Percentiles rank a stretch among this genome's conserved stretches.
Conservation (phyloP, 2,329 filamentous ascomycete species). For the Graphium sp. region DNA sequence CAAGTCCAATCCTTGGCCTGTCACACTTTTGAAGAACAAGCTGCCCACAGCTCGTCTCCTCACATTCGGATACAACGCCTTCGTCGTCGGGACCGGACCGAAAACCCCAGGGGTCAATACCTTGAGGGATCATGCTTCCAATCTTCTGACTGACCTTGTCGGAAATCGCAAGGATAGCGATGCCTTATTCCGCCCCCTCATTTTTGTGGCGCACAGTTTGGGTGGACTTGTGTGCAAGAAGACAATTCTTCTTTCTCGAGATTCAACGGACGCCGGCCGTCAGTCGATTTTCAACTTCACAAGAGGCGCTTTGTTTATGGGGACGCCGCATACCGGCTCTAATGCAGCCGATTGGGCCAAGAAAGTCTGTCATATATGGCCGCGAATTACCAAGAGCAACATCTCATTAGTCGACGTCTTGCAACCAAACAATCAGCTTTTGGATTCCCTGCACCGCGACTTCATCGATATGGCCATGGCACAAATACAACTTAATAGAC, state of each 20-base stretch:
- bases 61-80: constrained; percentile 21
- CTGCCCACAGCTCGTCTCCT: constrained; percentile 16
- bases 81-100: constrained; percentile 11
- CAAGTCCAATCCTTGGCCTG: constrained; percentile 14
- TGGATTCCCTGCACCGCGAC: constrained; percentile 9
- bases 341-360: constrained; percentile 16
- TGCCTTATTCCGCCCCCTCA: constrained; percentile 11
- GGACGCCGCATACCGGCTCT: constrained; percentile 18
- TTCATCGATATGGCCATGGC: constrained; percentile 13
- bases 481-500: constrained; percentile 5
- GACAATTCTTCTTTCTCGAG: constrained; percentile 14
- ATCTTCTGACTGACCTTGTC: constrained; percentile 12
- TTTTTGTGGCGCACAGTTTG: constrained; percentile 20
- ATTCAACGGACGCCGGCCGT: constrained; percentile 13
- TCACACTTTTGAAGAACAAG: constrained; percentile 13
- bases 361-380: constrained; percentile 12
- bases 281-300: constrained; percentile 10
- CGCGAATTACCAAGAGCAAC: constrained; percentile 14
- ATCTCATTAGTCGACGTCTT: constrained; percentile 12
- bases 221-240: constrained; percentile 21
- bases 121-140: constrained; percentile 13
- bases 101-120: no score
- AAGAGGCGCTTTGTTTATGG: constrained; percentile 17
- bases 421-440: constrained; percentile 10
- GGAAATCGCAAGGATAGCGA: constrained; percentile 8